phyloP scores from a whole-genome alignment of 2,329 filamentous ascomycete species.

The Aspergillus calidoustus region DNA sequence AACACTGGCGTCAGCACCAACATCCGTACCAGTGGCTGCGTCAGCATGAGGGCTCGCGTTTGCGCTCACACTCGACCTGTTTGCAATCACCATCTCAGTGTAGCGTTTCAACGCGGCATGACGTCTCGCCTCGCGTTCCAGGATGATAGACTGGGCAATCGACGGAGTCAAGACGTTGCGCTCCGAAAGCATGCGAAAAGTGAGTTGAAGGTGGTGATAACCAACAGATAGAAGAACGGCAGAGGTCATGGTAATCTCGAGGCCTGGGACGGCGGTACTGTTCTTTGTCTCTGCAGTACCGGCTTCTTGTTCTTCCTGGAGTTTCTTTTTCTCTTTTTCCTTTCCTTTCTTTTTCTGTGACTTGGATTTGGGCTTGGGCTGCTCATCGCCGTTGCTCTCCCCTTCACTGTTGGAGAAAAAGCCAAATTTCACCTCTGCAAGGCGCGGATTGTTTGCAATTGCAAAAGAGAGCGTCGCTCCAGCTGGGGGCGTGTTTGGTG shows the following conservation, averaged over 20 bases:
- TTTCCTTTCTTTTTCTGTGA: not conserved
- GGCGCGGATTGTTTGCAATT: constrained; percentile 19
- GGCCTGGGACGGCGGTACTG: constrained; percentile 9
- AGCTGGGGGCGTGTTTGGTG: not conserved
- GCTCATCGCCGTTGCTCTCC: constrained; percentile 11
- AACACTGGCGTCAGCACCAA: not conserved
- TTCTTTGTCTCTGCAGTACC: not conserved
- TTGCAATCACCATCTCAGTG: not conserved
- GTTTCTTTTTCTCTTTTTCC: not conserved
- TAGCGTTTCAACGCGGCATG: constrained; percentile 25
- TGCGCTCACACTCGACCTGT: not conserved
- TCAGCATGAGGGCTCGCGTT: not conserved
- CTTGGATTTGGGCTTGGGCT: not conserved
- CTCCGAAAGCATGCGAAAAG: constrained; percentile 26
- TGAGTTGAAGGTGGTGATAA: constrained; percentile 27
- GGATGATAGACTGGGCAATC: constrained; percentile 29
- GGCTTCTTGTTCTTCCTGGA: not conserved
- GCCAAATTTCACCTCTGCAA: constrained; percentile 32
- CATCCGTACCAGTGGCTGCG: not conserved
- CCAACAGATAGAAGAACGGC: constrained; percentile 36
- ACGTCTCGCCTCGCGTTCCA: constrained; percentile 37
- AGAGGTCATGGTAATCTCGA: constrained; percentile 28
- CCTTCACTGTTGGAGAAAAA: constrained; percentile 12
- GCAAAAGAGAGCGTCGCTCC: not conserved
- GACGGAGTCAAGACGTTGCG: constrained; percentile 20